Conservation (phyloP, 2,329 filamentous ascomycete genomes). For the Beauveria scarabaeidicola region DNA sequence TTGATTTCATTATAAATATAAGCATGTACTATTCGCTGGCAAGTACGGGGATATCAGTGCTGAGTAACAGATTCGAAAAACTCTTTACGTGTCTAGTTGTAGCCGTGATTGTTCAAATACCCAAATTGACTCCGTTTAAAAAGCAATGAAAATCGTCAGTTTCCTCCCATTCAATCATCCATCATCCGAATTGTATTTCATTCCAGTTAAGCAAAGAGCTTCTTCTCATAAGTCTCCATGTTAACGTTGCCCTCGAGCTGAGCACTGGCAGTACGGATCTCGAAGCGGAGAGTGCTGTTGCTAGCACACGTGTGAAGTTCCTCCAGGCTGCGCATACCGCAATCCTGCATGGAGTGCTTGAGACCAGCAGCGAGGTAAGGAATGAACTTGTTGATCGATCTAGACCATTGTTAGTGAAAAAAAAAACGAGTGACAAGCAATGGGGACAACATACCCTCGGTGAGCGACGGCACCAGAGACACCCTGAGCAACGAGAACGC, state of each 20-base stretch:
- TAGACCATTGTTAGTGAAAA: slow-evolving; percentile 26
- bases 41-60: slow-evolving; percentile 12
- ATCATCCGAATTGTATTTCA: slow-evolving; percentile 11
- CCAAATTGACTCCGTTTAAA: slow-evolving; percentile 6
- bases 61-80: slow-evolving; percentile 7
- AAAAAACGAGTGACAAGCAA: neutral
- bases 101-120: slow-evolving; percentile 5
- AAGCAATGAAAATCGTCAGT: slow-evolving; percentile 2
- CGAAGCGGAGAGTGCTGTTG: slow-evolving; percentile 75
- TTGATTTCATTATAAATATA: slow-evolving; percentile 5
- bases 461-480: slow-evolving; percentile 81
- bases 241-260: slow-evolving; percentile 96
- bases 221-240: slow-evolving; percentile 99
- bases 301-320: slow-evolving; percentile 69
- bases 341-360: slow-evolving; percentile 96
- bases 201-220: slow-evolving; percentile 73
- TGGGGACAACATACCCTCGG: slow-evolving; percentile 44
- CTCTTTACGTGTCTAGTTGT: slow-evolving; percentile 11
- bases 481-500: slow-evolving; percentile 90
- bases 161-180: slow-evolving; percentile 1
- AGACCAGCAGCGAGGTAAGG: slow-evolving; percentile 92
- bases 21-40: slow-evolving; percentile 12
- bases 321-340: slow-evolving; percentile 71
- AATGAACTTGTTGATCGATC: slow-evolving; percentile 87
- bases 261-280: slow-evolving; percentile 87